Evolutionary conservation across 2,329 filamentous ascomycete species (phyloP), one percentile per base, ranked within the genome.

Genomic region (Clonostachys chloroleuca): DNA sequence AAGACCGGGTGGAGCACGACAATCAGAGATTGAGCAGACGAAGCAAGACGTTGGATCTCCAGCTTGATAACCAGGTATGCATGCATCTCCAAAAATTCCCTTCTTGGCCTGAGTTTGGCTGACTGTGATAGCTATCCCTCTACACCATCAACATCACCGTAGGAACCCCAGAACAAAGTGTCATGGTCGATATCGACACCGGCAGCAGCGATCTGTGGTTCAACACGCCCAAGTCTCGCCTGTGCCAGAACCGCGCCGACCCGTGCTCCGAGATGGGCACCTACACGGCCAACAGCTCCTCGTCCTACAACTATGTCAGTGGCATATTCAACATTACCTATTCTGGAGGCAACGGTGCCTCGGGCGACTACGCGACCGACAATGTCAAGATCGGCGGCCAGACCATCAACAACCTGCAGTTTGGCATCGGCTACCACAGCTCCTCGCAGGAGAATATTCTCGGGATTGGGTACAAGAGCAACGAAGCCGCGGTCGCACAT

Each of bases 251-350:
- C 5, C 56, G 60, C 2, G 61, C 63, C 2, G 59, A 73, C 13
- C 75, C 77, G 2, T 94, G 89, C 59, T 57, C 65, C 6, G 67
- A 66, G 16, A 77, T 81, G 1, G 89, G 88, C 13, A 82, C 82
- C 2, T 95, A 91, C 64, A 63, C 68, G 40, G 77, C 87, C 39
- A 86, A 87, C 60, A 66, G 73, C 1, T 95, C 90, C 0, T 89
- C 87, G 3, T 88, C 89, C 3, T 92, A 92, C 65, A 59, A 75
- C 34, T 90, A 84, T 60, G 66, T 95, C 47, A 84, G 83, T 52
- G 83, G 80, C 59, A 75, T 83, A 50, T 96, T 96, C 72, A 92
- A 92, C 68, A 95, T 96, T 53, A 83, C 84, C 2, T 96, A 96
- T 55, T 86, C 87, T 39, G 91, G 96, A 65, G 88, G 88, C 42